Evolutionary conservation across 805 yeast genomes (phyloP), one percentile per base, ranked within the genome.

Genomic region (Saturnispora gosingensis): DNA sequence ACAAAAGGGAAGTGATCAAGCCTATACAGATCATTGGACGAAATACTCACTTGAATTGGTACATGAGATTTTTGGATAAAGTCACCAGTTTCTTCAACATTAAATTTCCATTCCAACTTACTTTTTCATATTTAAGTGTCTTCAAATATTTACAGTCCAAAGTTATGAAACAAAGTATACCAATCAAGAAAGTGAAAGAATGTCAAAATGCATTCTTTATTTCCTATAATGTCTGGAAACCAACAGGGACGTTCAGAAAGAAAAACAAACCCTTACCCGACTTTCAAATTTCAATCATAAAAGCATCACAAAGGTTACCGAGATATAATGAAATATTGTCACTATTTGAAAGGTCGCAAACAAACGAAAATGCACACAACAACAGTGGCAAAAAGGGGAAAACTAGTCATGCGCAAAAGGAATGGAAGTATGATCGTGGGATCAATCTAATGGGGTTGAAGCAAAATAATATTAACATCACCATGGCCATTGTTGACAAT

Each of bases 201-300:
- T 52, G 56, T 64, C 3, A 56, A 53, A 48, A 59, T 61, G 11
- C 42, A 57, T 61, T 53, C 38, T 51, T 61, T 5, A 67, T 84
- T 3, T 70, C 77, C 0, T 89, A 72, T 59, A 74, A 84, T 59
- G 85, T 87, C 3, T 90, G 97, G 96, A 88, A 86, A 63, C 97
- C 98, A 2, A 70, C 74, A 2, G 74, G 85, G 0, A 67, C 71
- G 3, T 90, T 85, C 69, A 82, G 81, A 53, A 88, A 88, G 58
- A 81, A 79, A 34, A 59, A 62, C 22, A 95, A 95, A 0, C 81
- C 83, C 0, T 45, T 61, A 2, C 95, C 97, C 1, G 90, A 90
- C 63, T 90, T 78, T 62, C 88, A 83, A 58, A 67, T 91, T 1
- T 72, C 78, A 2, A 78, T 88, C 0, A 72, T 80, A 15, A 76